Evolutionary conservation across 345 rosid genomes (phyloP).

Genomic region (Melaleuca alternifolia): DNA sequence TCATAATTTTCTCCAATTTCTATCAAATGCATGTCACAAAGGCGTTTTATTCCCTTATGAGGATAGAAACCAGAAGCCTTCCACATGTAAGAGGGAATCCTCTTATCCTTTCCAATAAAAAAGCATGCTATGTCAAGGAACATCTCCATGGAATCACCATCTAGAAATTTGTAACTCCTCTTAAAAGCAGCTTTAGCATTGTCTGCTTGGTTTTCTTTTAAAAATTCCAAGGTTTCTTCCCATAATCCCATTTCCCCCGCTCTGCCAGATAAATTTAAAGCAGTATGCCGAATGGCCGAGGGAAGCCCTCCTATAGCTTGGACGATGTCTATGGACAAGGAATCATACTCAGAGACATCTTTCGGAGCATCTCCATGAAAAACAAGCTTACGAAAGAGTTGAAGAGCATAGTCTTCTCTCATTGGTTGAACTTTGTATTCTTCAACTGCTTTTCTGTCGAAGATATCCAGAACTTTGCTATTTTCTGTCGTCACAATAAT

Average conservation of each 20-base stretch:
- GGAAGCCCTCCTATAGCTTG: background rate
- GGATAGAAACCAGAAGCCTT: background rate
- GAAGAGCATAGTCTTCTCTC: background rate
- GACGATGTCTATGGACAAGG: background rate
- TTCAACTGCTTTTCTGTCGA: fast-evolving
- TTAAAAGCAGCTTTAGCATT: background rate
- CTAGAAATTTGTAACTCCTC: background rate
- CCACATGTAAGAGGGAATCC: background rate
- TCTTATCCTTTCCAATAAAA: background rate
- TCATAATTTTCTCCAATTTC: background rate
- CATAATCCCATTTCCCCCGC: background rate
- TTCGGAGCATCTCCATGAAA: background rate
- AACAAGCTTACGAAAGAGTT: background rate
- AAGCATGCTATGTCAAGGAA: conserved; percentile 8
- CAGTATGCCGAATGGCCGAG: background rate
- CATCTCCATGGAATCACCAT: background rate
- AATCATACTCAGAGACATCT: background rate
- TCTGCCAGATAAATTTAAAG: background rate
- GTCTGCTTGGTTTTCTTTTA: background rate
- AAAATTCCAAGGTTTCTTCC: background rate
- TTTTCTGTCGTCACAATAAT: background rate
- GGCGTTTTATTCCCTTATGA: fast-evolving
- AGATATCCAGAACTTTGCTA: fast-evolving
- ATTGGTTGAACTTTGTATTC: background rate
- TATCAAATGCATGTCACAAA: background rate